Conservation (phyloP, 805 yeast genomes). For the Ogataea trehaloabstinens region DNA sequence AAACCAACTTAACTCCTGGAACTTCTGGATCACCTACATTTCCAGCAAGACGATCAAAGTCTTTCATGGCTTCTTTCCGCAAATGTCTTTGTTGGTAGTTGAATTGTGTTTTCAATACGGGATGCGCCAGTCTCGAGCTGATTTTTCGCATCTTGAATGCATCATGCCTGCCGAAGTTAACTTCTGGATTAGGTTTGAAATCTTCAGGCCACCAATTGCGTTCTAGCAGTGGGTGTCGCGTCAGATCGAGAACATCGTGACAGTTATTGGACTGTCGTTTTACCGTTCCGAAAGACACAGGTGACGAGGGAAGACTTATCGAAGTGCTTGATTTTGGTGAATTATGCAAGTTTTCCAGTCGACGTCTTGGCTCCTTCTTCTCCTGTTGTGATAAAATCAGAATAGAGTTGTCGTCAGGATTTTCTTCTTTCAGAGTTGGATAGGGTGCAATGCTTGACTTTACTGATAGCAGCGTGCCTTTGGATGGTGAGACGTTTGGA, state of each 20-base stretch:
- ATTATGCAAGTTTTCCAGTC: slow-evolving; percentile 7
- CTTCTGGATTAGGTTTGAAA: slow-evolving; percentile 31
- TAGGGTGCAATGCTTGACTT: no score
- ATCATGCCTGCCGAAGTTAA: slow-evolving; percentile 17
- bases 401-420: slow-evolving; percentile 9
- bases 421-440: slow-evolving; percentile 1
- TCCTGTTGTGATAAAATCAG: slow-evolving; percentile 6
- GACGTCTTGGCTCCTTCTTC: slow-evolving; percentile 13
- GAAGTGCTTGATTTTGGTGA: neutral
- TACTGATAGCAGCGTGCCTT: neutral
- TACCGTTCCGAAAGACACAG: slow-evolving; percentile 1
- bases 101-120: slow-evolving; percentile 22
- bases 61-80: slow-evolving; percentile 19
- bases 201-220: slow-evolving; percentile 37
- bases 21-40: slow-evolving; percentile 5
- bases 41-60: slow-evolving; percentile 25
- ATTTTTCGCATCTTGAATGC: slow-evolving; percentile 24
- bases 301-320: slow-evolving; percentile 4
- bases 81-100: slow-evolving; percentile 21
- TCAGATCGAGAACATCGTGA: slow-evolving; percentile 20
- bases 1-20: slow-evolving; percentile 14
- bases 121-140: slow-evolving; percentile 19
- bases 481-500: slow-evolving; percentile 4
- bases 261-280: neutral
- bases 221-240: slow-evolving; percentile 24